Conservation (phyloP, 768 basidiomycete species). For the Kwoniella heveanensis region DNA sequence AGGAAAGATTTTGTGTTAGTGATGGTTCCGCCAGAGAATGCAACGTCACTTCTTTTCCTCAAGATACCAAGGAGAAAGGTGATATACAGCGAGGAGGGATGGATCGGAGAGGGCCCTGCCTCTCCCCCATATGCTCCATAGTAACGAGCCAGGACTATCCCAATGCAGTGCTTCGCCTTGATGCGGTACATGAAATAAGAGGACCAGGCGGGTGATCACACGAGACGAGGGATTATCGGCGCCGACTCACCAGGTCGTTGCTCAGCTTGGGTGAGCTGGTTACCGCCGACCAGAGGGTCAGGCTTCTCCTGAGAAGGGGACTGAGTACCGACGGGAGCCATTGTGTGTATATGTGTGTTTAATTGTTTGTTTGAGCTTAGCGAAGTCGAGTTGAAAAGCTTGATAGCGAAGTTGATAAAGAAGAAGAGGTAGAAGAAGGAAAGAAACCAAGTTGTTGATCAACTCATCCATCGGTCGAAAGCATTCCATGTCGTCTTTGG, state of each 20-base stretch:
- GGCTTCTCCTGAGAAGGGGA: slow-evolving; percentile 26
- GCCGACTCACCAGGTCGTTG: slow-evolving; percentile 29
- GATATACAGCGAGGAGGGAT: too few species aligned
- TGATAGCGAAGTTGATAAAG: not conserved
- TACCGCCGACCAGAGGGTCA: slow-evolving; percentile 19
- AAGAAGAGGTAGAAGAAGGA: not conserved
- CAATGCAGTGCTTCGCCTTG: too few species aligned
- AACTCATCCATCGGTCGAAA: not conserved
- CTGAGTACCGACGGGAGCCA: slow-evolving; percentile 23
- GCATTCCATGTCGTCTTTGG: not conserved
- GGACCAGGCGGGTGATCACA: too few species aligned
- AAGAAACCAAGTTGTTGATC: not conserved
- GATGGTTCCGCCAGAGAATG: too few species aligned
- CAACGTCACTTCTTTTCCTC: too few species aligned
- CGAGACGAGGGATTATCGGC: too few species aligned
- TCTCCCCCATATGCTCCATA: too few species aligned
- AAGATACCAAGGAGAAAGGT: too few species aligned
- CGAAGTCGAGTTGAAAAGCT: not conserved
- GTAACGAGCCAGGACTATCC: too few species aligned
- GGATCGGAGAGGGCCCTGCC: too few species aligned
- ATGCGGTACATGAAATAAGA: too few species aligned
- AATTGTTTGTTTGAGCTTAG: not conserved
- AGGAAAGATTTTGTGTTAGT: too few species aligned
- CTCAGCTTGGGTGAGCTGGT: slow-evolving; percentile 31
- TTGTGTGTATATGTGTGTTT: slow-evolving; percentile 15